Base-by-base conservation (phyloP, 2,329 filamentous ascomycete genomes). In the Rhinocladiella mackenziei region DNA sequence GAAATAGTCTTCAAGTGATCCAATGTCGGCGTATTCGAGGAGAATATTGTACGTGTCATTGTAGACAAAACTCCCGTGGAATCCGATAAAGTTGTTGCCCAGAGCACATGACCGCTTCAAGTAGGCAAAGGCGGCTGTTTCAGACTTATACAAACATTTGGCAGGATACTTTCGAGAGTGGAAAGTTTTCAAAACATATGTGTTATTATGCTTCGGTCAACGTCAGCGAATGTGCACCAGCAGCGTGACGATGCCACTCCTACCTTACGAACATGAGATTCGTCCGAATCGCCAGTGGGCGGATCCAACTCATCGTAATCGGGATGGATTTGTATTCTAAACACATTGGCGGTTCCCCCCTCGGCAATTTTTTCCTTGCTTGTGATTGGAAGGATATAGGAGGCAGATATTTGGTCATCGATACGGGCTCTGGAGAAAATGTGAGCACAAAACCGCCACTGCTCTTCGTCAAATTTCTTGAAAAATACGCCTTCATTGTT, bases 21-120 rank as follows among this genome's bases (percentile, higher is more conserved):
- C 62, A 14, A 54, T 42, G 26, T 65, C 57, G 2, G 64, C 64
- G 52, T 58, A 64, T 45, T 67, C 63, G 3, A 68, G 55, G 5
- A 67, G 37, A 4, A 66, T 54, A 44, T 65, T 60, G 44, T 34
- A 61, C 3, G 45, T 51, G 13, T 57, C 47, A 7, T 52, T 46
- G 30, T 62, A 57, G 10, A 41, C 55, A 15, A 51, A 46, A 20
- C 15, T 20, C 8, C 48, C 48, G 22, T 51, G 42, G 28, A 43
- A 48, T 5, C 39, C 39, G 9, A 52, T 39, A n/a, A 52, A 28
- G 28, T 44, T 46, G n/a, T 28, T 23, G 22, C 20, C 25, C 6
- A 13, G 43, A 4, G 18, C 34, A 14, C 22, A 36, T 14, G 31
- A 35, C 17, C 26, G 17, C 22, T 36, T 43, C 13, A 56, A 33